Evolutionary conservation across 371 early-diverging fungal species (phyloP), one percentile per base, ranked within the genome.

Genomic region (Mortierella sp.): DNA sequence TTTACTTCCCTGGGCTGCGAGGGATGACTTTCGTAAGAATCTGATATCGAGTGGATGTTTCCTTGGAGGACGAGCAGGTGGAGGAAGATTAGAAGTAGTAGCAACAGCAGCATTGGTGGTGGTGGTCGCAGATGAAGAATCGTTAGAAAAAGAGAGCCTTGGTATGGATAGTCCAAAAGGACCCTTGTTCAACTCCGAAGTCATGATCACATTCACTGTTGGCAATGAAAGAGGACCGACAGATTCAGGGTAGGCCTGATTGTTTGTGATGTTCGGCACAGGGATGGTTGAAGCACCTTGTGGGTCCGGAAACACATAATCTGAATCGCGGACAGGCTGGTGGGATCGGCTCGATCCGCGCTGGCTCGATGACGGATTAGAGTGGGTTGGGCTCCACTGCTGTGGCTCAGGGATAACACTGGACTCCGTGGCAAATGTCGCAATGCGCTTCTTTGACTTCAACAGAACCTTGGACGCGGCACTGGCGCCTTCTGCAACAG

Each of bases 311-410:
- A 34, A 34, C 37, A 34, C 37, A 14, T 34, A 34, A 24, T 30
- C 4, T 52, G 52, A 6, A 52, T 31, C 6, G 32, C 57, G 49
- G 24, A 61, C 37, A 2, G 61, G 57, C 3, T 54, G 39, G 24
- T 60, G 52, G 3, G n/a, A n/a, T n/a, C 47, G 57, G 26, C 49
- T 69, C 12, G 70, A 69, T 6, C 70, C 58, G 14, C 53, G 56
- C 9, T 61, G 51, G 23, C 70, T 62, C 17, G 51, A 28, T 0
- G 63, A 57, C 30, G 63, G 70, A 31, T 51, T 41, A 4, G 70
- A 57, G 6, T 12, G 19, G 5, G 66, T 54, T n/a, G 56, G 5
- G 1, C 32, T 11, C 6, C 11, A 23, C 32, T 52, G 37, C 14
- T 52, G 37, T 32, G 4, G 27, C 28, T 49, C 58, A 41, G 44